Percentiles rank a stretch among this genome's conserved stretches.
These are phyloP conservation scores for Phaseolus coccineus DNA, from an alignment of 331 rosid species.

Conservation along the genomic window DNA sequence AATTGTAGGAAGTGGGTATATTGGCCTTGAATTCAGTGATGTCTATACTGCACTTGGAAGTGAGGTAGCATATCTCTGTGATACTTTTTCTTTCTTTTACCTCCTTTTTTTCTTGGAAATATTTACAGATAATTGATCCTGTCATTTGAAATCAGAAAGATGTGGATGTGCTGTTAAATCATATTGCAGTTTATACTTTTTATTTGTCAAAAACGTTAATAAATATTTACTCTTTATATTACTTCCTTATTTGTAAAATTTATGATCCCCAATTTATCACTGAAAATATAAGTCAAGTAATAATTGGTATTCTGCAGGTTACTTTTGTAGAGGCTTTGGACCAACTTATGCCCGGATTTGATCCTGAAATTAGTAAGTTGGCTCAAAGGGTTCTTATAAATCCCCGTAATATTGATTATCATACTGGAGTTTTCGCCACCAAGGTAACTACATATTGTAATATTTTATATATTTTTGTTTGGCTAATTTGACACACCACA, in stretches of 20 bases:
- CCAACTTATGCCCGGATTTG: conserved; percentile 99
- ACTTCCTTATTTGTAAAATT: conserved; percentile 37
- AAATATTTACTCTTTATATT: conserved; percentile 16
- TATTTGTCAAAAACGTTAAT: not conserved
- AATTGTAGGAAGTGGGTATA: conserved; percentile 98
- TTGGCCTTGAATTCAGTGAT: conserved; percentile 99
- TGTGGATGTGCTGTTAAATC: conserved; percentile 12
- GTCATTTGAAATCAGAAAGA: conserved; percentile 23
- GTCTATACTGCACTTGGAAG: conserved; percentile 99
- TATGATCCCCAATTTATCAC: conserved; percentile 19
- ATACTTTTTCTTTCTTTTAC: conserved; percentile 32
- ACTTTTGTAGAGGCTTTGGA: conserved; percentile 96
- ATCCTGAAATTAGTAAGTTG: conserved; percentile 98
- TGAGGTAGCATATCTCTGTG: conserved; percentile 66
- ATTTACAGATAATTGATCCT: conserved; percentile 30
- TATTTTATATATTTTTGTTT: conserved; percentile 35
- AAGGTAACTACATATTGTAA: conserved; percentile 64
- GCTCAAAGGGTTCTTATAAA: conserved; percentile 96
- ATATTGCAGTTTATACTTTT: not conserved
- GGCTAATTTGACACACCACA: conserved; percentile 29
- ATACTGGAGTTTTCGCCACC: conserved; percentile 94
- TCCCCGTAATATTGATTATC: conserved; percentile 91
- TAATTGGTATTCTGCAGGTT: conserved; percentile 66
- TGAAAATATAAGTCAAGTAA: conserved; percentile 33
- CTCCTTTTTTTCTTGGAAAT: conserved; percentile 15